These are phyloP conservation scores for Lachancea cidri DNA, from an alignment of 805 yeast genomes.

Conservation along the genomic window DNA sequence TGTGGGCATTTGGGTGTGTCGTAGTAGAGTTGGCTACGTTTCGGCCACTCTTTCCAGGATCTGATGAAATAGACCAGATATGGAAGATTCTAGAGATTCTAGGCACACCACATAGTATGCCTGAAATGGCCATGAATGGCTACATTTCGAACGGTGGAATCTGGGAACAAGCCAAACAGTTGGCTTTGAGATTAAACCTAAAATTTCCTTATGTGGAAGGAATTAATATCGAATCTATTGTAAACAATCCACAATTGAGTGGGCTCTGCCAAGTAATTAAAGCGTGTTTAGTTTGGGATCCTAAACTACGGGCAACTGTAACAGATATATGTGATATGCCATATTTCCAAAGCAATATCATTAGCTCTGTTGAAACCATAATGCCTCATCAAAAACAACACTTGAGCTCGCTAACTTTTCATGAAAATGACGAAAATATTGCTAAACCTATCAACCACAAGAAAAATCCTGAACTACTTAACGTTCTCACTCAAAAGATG, in stretches of 20 bases:
- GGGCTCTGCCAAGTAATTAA: slow-evolving; percentile 37
- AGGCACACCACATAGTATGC: slow-evolving; percentile 58
- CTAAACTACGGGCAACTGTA: slow-evolving; percentile 54
- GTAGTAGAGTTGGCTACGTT: slow-evolving; percentile 69
- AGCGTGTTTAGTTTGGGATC: slow-evolving; percentile 68
- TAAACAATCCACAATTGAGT: slow-evolving; percentile 41
- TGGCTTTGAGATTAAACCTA: slow-evolving; percentile 53
- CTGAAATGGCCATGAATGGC: slow-evolving; percentile 17
- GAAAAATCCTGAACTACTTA: too few relatives aligned
- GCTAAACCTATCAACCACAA: too few relatives aligned
- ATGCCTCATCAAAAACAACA: neutral
- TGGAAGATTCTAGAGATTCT: slow-evolving; percentile 59
- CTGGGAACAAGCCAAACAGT: slow-evolving; percentile 59
- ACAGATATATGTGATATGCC: slow-evolving; percentile 43
- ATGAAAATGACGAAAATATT: slow-evolving; percentile 4
- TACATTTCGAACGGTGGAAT: slow-evolving; percentile 57
- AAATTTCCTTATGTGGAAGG: slow-evolving; percentile 54
- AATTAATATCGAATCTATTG: slow-evolving; percentile 38
- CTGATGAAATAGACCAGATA: slow-evolving; percentile 72
- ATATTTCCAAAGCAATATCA: slow-evolving; percentile 48
- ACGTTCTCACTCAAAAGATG: too few relatives aligned
- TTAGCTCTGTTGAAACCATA: neutral
- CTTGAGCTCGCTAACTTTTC: neutral
- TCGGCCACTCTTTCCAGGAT: slow-evolving; percentile 80
- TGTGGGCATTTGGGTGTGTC: slow-evolving; percentile 84